Conservation (phyloP, 140 eudicot genomes). For the Cichorium intybus region DNA sequence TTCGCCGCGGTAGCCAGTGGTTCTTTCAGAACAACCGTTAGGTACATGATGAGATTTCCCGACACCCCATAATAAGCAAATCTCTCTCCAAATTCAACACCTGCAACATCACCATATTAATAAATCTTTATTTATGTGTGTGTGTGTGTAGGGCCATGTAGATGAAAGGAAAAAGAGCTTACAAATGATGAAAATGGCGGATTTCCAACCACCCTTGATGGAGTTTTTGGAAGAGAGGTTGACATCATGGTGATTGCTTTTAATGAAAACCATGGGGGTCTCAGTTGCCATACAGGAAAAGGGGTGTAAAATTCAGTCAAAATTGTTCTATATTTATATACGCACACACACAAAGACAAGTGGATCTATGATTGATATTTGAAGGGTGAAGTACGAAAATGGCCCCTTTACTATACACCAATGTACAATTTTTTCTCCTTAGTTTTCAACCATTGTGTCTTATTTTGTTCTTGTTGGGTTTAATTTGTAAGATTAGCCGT, state of each 20-base stretch:
- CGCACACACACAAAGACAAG: not conserved
- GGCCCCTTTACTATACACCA: not conserved
- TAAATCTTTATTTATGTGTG: not conserved
- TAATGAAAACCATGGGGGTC: conserved; percentile 23
- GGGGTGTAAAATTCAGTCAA: not conserved
- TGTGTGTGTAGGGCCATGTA: not conserved
- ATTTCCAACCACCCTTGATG: conserved; percentile 64
- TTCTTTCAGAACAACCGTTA: conserved; percentile 39
- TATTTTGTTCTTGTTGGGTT: too few species aligned
- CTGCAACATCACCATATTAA: conserved; percentile 24
- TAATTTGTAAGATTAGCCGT: too few species aligned
- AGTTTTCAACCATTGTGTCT: too few species aligned
- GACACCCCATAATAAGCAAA: conserved; percentile 64
- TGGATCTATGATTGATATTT: not conserved
- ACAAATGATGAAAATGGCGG: conserved; percentile 79
- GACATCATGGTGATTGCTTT: conserved; percentile 12
- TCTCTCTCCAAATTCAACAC: conserved; percentile 59
- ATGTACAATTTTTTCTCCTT: too few species aligned
- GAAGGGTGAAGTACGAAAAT: not conserved
- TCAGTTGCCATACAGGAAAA: conserved; percentile 18
- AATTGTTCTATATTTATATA: not conserved
- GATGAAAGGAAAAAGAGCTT: not conserved
- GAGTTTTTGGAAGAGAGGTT: conserved; percentile 16
- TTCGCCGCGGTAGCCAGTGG: conserved; percentile 57
- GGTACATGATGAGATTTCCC: conserved; percentile 56